Conservation (phyloP, 148 eudicot genomes). For the Vaccinium vitisidaea region DNA sequence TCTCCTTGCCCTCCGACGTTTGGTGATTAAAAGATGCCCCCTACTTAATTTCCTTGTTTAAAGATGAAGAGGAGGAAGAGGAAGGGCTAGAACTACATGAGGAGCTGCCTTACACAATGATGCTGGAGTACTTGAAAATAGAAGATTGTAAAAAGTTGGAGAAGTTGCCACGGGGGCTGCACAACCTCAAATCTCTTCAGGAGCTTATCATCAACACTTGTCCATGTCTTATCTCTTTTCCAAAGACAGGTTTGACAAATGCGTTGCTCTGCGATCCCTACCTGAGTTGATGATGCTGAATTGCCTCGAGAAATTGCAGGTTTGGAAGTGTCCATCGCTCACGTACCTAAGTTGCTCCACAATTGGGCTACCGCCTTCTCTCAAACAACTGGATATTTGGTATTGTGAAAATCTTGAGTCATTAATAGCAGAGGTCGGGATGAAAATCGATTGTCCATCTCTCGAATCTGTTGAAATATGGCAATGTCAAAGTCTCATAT, state of each 20-base stretch:
- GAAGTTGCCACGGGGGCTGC: background rate
- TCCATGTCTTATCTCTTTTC: background rate
- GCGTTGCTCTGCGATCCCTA: background rate
- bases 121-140: background rate
- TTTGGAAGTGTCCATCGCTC: background rate
- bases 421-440: background rate
- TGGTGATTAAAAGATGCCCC: background rate
- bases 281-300: background rate
- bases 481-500: background rate
- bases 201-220: background rate
- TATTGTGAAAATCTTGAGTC: background rate
- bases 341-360: background rate
- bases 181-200: background rate
- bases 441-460: background rate
- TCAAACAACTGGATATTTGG: background rate
- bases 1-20: background rate
- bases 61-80: background rate
- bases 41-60: background rate
- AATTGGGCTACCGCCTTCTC: background rate
- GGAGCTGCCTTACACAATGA: background rate
- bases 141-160: background rate
- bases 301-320: background rate
- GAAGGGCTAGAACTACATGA: background rate
- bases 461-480: too few relatives aligned
- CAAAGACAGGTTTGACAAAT: background rate